phyloP scores from a whole-genome alignment of 2,329 filamentous ascomycete species.

The Coleophoma eucalyptorum region DNA sequence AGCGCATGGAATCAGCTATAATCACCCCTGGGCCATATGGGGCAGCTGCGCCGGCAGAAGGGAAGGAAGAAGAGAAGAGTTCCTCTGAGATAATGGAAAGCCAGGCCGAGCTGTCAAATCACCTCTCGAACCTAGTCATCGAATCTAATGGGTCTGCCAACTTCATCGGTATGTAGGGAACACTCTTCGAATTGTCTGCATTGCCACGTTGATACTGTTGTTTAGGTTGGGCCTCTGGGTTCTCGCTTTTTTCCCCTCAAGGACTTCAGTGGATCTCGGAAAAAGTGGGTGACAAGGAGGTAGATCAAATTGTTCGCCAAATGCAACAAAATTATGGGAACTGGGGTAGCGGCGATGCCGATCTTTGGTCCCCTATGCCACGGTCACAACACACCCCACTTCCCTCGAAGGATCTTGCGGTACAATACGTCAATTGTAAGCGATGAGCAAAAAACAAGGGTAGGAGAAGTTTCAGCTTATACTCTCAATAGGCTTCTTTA shows the following conservation, averaged over 20 bases:
- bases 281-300: constrained; percentile 9
- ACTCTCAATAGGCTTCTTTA: constrained; percentile 13
- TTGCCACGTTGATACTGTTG: constrained; percentile 1
- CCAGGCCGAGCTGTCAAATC: constrained; percentile 12
- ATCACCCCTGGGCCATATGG: constrained; percentile 9
- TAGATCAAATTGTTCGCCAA: constrained; percentile 8
- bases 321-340: constrained; percentile 9
- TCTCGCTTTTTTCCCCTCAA: constrained; percentile 20
- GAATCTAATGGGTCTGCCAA: constrained; percentile 9
- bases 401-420: constrained; percentile 15
- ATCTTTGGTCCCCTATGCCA: constrained; percentile 16
- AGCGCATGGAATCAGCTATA: constrained; percentile 19
- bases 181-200: not conserved
- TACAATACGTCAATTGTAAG: constrained; percentile 15
- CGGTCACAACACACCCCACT: constrained; percentile 10
- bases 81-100: constrained; percentile 13
- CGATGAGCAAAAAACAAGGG: not conserved
- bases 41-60: constrained; percentile 5
- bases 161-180: constrained; percentile 14
- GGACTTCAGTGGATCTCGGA: constrained; percentile 18
- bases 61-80: constrained; percentile 6
- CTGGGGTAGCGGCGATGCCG: constrained; percentile 7
- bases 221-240: constrained; percentile 18
- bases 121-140: constrained; percentile 17
- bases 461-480: constrained; percentile 3